Conservation (phyloP, 495 filamentous ascomycete genomes). For the Podospora appendiculata region DNA sequence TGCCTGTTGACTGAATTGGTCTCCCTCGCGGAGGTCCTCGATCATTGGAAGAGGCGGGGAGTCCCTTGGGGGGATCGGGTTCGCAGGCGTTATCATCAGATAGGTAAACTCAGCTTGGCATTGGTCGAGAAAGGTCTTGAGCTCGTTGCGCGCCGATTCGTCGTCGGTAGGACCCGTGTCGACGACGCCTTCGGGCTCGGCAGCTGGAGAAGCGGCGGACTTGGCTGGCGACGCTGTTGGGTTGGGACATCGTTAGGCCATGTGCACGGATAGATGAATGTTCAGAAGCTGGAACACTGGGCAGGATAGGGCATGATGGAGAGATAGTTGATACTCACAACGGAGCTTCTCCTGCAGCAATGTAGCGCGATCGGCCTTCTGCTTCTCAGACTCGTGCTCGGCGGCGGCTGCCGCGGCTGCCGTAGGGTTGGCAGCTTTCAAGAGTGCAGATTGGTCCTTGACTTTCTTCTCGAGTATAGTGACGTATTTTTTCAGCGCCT, state of each 20-base stretch:
- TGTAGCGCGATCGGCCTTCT: conserved; percentile 38
- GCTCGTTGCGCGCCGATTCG: conserved; percentile 45
- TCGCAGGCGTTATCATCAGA: conserved; percentile 54
- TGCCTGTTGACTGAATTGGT: conserved; percentile 31
- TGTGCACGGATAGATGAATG: not conserved
- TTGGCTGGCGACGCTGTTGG: conserved; percentile 18
- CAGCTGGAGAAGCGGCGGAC: conserved; percentile 2
- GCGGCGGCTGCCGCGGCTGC: not conserved
- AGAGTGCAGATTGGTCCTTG: conserved; percentile 54
- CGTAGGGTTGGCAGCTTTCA: conserved; percentile 28
- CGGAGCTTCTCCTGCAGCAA: conserved; percentile 41
- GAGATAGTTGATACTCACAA: conserved; percentile 17
- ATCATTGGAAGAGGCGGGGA: conserved; percentile 41
- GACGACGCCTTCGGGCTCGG: not conserved
- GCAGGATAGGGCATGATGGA: not conserved
- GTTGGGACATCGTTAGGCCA: no score
- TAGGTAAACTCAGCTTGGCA: conserved; percentile 59
- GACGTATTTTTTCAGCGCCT: conserved; percentile 82
- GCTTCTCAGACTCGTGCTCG: conserved; percentile 12
- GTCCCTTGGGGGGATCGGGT: conserved; percentile 51
- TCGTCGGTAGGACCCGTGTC: conserved; percentile 35
- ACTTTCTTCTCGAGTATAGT: conserved; percentile 84
- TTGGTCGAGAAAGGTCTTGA: conserved; percentile 55
- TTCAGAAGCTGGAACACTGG: not conserved
- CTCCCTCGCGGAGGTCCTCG: conserved; percentile 41